phyloP scores from a whole-genome alignment of 768 basidiomycete genomes.

The Boletus sp. region DNA sequence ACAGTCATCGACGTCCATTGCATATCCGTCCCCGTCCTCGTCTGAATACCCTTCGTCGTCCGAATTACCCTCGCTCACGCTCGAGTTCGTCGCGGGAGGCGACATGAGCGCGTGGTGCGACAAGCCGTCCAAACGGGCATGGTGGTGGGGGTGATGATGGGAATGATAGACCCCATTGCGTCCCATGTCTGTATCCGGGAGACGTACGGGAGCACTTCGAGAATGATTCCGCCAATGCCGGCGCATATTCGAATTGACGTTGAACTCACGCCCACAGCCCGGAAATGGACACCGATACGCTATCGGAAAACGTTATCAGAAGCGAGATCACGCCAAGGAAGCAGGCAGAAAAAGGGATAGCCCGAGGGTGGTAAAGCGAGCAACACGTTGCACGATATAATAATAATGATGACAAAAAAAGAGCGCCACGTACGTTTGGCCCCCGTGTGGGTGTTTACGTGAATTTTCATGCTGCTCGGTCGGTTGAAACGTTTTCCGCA shows the following conservation, averaged over 20 bases:
- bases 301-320: conserved; percentile 29
- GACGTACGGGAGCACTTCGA: conserved; percentile 21
- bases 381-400: conserved; percentile 23
- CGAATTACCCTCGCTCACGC: conserved; percentile 28
- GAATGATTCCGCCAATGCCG: conserved; percentile 73
- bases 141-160: conserved; percentile 11
- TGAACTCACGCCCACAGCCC: conserved; percentile 73
- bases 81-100: conserved; percentile 30
- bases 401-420: conserved; percentile 1
- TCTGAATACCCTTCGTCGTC: conserved; percentile 29
- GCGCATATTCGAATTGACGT: conserved; percentile 85
- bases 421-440: conserved; percentile 35
- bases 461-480: conserved; percentile 42
- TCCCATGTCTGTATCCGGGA: conserved; percentile 21
- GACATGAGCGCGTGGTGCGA: conserved; percentile 26
- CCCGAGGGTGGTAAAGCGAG: conserved; percentile 12
- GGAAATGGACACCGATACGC: conserved; percentile 76
- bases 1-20: conserved; percentile 25
- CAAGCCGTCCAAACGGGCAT: conserved; percentile 5
- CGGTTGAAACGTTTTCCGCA: conserved; percentile 43
- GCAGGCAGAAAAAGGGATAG: conserved; percentile 9
- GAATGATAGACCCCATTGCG: conserved; percentile 14
- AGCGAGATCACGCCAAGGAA: background rate
- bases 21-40: conserved; percentile 20
- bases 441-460: conserved; percentile 43